Conservation (phyloP, 208 protist genomes). For the Endotrypanum monterogeii region DNA sequence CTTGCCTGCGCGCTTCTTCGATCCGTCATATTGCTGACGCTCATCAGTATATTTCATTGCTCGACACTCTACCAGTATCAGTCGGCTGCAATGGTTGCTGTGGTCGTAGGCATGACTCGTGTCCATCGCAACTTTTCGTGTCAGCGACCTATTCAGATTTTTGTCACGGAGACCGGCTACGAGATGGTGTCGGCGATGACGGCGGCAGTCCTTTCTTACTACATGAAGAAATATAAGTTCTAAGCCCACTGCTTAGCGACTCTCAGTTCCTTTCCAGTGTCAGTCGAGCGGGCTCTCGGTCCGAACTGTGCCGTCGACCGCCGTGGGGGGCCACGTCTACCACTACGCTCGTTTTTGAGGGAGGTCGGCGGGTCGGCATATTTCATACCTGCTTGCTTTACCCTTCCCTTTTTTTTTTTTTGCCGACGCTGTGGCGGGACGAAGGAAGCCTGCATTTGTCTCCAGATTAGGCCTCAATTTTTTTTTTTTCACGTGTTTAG, state of each 20-base stretch:
- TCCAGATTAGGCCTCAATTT: neutral
- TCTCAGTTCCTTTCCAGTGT: neutral
- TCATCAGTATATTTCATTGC: constrained; percentile 47
- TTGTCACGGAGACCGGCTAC: constrained; percentile 75
- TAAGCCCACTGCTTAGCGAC: constrained; percentile 10
- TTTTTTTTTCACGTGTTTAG: constrained; percentile 9
- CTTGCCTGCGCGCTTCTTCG: constrained; percentile 55
- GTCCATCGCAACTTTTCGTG: constrained; percentile 66
- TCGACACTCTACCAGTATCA: constrained; percentile 71
- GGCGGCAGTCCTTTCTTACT: constrained; percentile 59
- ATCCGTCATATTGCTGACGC: constrained; percentile 38
- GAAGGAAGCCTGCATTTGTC: constrained; percentile 1
- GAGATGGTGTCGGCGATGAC: constrained; percentile 70
- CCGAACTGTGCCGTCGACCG: neutral
- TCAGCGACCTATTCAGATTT: constrained; percentile 79
- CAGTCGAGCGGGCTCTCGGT: neutral
- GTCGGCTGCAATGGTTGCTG: constrained; percentile 48
- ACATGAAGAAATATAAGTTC: constrained; percentile 59
- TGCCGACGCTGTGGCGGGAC: constrained; percentile 4
- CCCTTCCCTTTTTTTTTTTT: constrained; percentile 8
- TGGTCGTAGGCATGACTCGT: constrained; percentile 51
- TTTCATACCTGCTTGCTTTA: neutral
- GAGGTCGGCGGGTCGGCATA: neutral
- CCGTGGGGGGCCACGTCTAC: neutral
- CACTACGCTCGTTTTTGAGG: neutral